Base-by-base conservation (phyloP, 2,329 filamentous ascomycete species). In the Dactylonectria macrodidyma region DNA sequence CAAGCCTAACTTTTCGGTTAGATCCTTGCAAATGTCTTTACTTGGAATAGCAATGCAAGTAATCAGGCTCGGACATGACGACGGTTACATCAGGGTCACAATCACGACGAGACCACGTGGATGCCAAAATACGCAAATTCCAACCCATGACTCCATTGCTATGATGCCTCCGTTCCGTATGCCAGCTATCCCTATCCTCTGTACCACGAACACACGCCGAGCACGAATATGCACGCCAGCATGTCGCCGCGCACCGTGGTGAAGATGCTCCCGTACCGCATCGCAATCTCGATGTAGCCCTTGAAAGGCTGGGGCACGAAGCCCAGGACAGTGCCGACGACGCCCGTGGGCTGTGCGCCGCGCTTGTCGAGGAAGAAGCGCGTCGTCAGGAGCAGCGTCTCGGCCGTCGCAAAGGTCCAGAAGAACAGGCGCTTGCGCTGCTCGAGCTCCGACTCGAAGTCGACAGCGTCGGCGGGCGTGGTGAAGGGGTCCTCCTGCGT, bases 331-430 rank as follows among this genome's bases (percentile, higher is more conserved):
- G 87, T 92, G 69, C 90, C 90, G 68, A 94, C 73, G 65, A 93
- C 86, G 3, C 92, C 92, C 30, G 84, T 81, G 3, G 88, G 88
- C 67, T 88, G 88, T 52, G 87, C 78, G 46, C 83, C 79, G 26
- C 87, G 87, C 73, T 88, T 89, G 74, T 94, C 92, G 59, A 94
- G 77, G 73, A 94, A 90, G 78, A 92, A 93, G 26, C 93, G 85
- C 34, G 88, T 90, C 1, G 90, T 92, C 71, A 95, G 89, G 70
- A 95, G 83, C 60, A 93, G 78, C 11, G 93, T 86, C 82, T 96
- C 93, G 36, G 89, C 91, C 0, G 93, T 94, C 6, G 92, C 91
- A 78, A 95, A 96, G n/a, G 93, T 87, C 84, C 91, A 94, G 80
- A 95, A 95, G 81, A 95, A 91, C 24, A 81, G 59, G 54, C 69